phyloP scores from a whole-genome alignment of 23 red algal genomes.

The Gracilaria domingensis region DNA sequence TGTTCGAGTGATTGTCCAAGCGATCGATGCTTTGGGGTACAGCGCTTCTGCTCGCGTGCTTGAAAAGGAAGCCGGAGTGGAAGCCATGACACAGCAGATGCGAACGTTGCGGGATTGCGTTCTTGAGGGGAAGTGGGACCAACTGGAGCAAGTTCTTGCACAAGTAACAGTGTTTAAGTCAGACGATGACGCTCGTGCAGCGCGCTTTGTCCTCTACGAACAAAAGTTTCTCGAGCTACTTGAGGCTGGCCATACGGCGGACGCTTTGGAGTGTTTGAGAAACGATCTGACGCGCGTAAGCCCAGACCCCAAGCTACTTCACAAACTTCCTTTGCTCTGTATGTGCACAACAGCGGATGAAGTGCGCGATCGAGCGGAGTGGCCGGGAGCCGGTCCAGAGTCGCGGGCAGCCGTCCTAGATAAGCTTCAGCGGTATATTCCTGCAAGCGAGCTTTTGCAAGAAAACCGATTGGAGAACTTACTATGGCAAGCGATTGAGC shows the following conservation, averaged over 20 bases:
- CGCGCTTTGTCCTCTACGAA: constrained; percentile 69
- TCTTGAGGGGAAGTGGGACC: constrained; percentile 74
- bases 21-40: constrained; percentile 79
- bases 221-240: constrained; percentile 85
- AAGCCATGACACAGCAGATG: constrained; percentile 65
- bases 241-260: constrained; percentile 71
- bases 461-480: constrained; percentile 82
- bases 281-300: constrained; percentile 63
- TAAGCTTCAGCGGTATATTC: constrained; percentile 79
- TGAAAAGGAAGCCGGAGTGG: constrained; percentile 72
- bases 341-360: constrained; percentile 85
- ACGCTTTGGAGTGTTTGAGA: constrained; percentile 72
- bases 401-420: constrained; percentile 59
- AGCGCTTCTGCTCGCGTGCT: constrained; percentile 59
- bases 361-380: constrained; percentile 73
- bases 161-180: constrained; percentile 65
- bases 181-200: constrained; percentile 61
- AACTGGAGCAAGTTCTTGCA: constrained; percentile 47
- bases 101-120: constrained; percentile 66
- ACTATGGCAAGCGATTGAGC: constrained; percentile 78
- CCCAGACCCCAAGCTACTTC: constrained; percentile 70
- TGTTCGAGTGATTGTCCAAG: constrained; percentile 83
- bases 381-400: constrained; percentile 69
- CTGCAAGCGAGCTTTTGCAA: constrained; percentile 70
- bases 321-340: constrained; percentile 74